Evolutionary conservation across 805 yeast species (phyloP), one percentile per base, ranked within the genome.

Genomic region (Candida nanaspora): DNA sequence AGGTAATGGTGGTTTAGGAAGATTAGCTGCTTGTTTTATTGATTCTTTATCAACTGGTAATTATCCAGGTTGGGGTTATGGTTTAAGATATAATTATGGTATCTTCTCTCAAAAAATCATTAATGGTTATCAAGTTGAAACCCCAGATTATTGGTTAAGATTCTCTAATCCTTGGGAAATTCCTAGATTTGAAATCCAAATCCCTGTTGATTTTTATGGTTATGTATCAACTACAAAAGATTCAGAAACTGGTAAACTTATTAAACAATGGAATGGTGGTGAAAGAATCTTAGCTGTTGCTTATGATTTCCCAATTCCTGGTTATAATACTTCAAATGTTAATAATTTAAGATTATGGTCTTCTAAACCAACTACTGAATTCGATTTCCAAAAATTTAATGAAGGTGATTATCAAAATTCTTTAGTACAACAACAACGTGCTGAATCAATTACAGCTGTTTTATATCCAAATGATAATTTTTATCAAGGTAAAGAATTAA

Each of bases 31-130:
- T 18, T 89, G 96, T 64, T 88, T 87, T 58, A 77, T 88, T 37
- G 96, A 89, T 65, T 86, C 96, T 1, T 67, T 88, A 59, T 78
- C 93, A 28, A 80, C 95, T 4, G 82, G 85, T 49, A 80, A 85
- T 61, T 86, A 85, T 61, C 87, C 94, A 15, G 95, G 95, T 39
- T 88, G 97, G 97, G 97, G 97, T 47, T 88, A 88, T 61, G 96
- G 97, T 45, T 68, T 88, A 51, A 82, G 95, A 59, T 88, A 88
- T 66, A 87, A 87, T 63, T 88, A 89, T 58, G 97, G 97, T 61
- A 88, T 88, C 52, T 88, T 88, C 65, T 77, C 87, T 50, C 97
- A 88, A 66, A 80, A 79, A 60, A 86, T 88, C 55, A 74, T 86
- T 51, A 86, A 89, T 56, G 97, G 96, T 10, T 86, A 85, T 65